These are phyloP conservation scores for Epichloe elymi DNA, from an alignment of 2,329 filamentous ascomycete species.

Conservation along the genomic window DNA sequence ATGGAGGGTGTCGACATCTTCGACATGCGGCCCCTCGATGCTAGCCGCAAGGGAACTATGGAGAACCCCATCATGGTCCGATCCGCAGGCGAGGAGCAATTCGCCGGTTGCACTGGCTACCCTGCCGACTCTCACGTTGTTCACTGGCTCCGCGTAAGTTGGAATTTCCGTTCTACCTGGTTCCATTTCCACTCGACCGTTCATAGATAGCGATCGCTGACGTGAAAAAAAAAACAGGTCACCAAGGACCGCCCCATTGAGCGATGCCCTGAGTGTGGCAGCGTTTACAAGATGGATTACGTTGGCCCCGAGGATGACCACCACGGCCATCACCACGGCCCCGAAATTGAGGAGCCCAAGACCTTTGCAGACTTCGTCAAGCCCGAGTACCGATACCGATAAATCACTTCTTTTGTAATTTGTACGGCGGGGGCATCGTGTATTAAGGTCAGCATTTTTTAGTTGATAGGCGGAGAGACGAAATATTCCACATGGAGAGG, in stretches of 20 bases:
- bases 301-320: slow-evolving; percentile 68
- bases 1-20: slow-evolving; percentile 98
- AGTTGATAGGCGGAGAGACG: slow-evolving; percentile 8
- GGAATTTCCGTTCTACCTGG: neutral
- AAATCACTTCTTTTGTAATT: slow-evolving; percentile 13
- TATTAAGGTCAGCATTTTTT: slow-evolving; percentile 14
- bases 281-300: slow-evolving; percentile 97
- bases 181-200: neutral
- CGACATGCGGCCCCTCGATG: slow-evolving; percentile 93
- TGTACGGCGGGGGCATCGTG: slow-evolving; percentile 5
- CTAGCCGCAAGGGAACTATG: slow-evolving; percentile 81
- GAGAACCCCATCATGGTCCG: slow-evolving; percentile 82
- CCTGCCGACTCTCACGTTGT: slow-evolving; percentile 86
- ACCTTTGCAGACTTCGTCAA: slow-evolving; percentile 93
- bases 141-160: slow-evolving; percentile 76
- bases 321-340: slow-evolving; percentile 45
- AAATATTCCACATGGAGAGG: slow-evolving; percentile 10
- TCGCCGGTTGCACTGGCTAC: slow-evolving; percentile 86
- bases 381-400: slow-evolving; percentile 77
- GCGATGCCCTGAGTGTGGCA: slow-evolving; percentile 94
- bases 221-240: slow-evolving; percentile 39
- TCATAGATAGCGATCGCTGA: neutral
- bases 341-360: slow-evolving; percentile 75
- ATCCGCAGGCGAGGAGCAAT: slow-evolving; percentile 92
- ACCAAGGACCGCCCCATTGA: slow-evolving; percentile 81